Conservation (phyloP, 2,329 filamentous ascomycete genomes). For the Curvularia sp. region DNA sequence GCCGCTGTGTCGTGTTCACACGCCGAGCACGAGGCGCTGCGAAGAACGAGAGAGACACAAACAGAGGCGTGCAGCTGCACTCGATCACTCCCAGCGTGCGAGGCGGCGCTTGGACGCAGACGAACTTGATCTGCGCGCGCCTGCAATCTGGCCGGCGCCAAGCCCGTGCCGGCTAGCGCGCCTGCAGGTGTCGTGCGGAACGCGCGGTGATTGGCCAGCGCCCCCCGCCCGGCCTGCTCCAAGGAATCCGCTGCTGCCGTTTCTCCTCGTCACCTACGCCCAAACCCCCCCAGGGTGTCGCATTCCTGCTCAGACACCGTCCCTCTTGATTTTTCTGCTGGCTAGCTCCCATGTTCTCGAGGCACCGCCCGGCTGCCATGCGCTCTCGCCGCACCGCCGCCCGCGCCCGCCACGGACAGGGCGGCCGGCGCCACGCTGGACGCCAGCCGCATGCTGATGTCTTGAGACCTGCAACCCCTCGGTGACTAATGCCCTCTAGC, state of each 20-base stretch:
- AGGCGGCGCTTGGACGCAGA: conserved; percentile 15
- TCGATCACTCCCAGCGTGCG: neutral
- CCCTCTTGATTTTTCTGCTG: conserved; percentile 3
- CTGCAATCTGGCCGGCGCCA: conserved; percentile 14
- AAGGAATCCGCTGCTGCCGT: conserved; percentile 15
- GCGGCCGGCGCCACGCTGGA: neutral
- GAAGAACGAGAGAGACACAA: too few relatives aligned
- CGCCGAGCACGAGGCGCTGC: too few relatives aligned
- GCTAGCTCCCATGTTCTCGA: neutral
- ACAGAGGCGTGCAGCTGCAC: neutral
- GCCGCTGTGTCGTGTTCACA: neutral
- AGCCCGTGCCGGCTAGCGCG: conserved; percentile 6
- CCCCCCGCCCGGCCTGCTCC: neutral
- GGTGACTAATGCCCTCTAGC: conserved; percentile 28
- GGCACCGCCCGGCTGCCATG: neutral
- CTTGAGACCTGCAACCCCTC: conserved; percentile 18
- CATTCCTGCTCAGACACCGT: conserved; percentile 11
- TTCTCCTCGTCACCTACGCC: conserved; percentile 18
- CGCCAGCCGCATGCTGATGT: conserved; percentile 11
- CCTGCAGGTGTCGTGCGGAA: conserved; percentile 5
- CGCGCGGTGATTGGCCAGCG: conserved; percentile 8
- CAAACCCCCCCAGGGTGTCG: conserved; percentile 12
- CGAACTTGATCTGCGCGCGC: conserved; percentile 33
- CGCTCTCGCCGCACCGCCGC: too few relatives aligned
- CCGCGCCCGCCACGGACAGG: neutral